phyloP scores from a whole-genome alignment of 352 stramenopile genomes.

The Globisporangium sylvaticum region DNA sequence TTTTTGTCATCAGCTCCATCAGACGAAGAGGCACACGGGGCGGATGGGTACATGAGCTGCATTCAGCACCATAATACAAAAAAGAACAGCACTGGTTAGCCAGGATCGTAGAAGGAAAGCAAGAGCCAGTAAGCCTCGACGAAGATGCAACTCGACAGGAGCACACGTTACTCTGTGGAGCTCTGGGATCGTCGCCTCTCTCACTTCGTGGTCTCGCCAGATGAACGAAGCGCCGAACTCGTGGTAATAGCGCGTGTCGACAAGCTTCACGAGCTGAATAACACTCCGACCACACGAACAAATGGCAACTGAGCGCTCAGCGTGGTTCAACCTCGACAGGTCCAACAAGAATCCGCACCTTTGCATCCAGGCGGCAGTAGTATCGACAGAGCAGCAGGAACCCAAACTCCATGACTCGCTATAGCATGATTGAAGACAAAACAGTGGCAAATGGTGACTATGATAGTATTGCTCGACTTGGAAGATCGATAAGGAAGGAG shows the following conservation, averaged over 20 bases:
- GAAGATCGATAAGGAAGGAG: neutral
- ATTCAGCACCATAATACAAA: conserved; percentile 1
- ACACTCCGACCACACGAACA: neutral
- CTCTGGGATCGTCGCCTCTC: conserved; percentile 29
- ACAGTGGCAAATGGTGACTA: no score
- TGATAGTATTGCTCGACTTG: no score
- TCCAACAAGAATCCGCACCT: conserved; percentile 25
- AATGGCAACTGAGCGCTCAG: neutral
- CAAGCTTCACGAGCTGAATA: conserved; percentile 35
- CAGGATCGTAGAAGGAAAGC: no score
- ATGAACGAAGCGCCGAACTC: conserved; percentile 52
- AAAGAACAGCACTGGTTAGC: no score
- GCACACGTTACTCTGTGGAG: conserved; percentile 32
- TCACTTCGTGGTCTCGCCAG: conserved; percentile 48
- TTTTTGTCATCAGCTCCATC: neutral
- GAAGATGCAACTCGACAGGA: neutral
- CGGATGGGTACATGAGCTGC: conserved; percentile 5
- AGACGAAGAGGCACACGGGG: neutral
- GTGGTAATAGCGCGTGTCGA: conserved; percentile 63
- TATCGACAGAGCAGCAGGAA: conserved; percentile 65
- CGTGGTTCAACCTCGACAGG: neutral
- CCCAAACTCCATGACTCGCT: conserved; percentile 64
- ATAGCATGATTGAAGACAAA: neutral
- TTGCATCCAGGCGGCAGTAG: conserved; percentile 55
- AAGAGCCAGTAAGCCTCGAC: no score